These are phyloP conservation scores for Iberis pinnata DNA, from an alignment of 345 rosid species.

Conservation along the genomic window DNA sequence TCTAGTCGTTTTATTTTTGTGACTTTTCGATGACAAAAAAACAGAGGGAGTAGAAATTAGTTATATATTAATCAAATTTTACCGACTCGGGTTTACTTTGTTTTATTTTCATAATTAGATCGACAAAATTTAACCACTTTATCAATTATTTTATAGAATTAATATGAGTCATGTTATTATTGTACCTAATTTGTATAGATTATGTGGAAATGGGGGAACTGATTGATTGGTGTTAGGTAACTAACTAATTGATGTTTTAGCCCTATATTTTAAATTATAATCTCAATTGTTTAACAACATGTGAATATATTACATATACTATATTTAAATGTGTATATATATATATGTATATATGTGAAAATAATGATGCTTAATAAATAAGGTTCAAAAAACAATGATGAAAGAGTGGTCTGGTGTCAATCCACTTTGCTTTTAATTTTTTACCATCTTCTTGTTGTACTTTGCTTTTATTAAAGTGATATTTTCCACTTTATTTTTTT, in stretches of 20 bases:
- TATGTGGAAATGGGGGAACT: slow-evolving; percentile 1
- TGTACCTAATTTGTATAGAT: neutral
- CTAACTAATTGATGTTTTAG: slow-evolving; percentile 11
- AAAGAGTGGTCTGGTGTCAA: slow-evolving; percentile 25
- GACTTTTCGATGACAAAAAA: too few species aligned
- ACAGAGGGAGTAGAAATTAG: too few species aligned
- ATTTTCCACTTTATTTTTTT: slow-evolving; percentile 1
- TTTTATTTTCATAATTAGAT: too few species aligned
- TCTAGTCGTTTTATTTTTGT: too few species aligned
- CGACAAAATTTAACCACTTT: too few species aligned
- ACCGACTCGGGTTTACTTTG: too few species aligned
- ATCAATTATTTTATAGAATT: neutral
- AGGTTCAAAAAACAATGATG: slow-evolving; percentile 27
- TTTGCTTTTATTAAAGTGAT: slow-evolving; percentile 24
- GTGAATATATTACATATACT: neutral
- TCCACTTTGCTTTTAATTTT: slow-evolving; percentile 15
- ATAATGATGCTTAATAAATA: slow-evolving; percentile 15
- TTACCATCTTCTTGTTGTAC: slow-evolving; percentile 20
- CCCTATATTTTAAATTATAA: neutral
- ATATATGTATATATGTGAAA: neutral
- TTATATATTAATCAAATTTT: too few species aligned
- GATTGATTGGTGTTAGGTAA: slow-evolving; percentile 13
- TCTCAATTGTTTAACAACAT: neutral
- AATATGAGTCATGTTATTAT: neutral
- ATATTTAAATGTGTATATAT: neutral